phyloP scores from a whole-genome alignment of 345 rosid species.

The Gossypium thurberi region DNA sequence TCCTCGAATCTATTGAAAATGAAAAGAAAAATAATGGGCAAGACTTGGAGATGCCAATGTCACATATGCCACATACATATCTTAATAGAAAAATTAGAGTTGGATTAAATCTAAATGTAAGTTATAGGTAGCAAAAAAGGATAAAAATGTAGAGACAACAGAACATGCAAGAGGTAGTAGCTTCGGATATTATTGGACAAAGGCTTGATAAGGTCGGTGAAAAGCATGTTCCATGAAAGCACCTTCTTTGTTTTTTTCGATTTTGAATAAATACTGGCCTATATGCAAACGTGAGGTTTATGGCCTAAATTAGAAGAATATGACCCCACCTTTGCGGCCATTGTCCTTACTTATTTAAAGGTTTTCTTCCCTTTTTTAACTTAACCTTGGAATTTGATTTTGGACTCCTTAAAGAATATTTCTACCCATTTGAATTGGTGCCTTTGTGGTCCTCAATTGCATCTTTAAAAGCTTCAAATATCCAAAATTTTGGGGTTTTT shows the following conservation, averaged over 20 bases:
- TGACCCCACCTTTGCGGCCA: too few species aligned
- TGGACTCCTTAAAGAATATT: constrained; percentile 9
- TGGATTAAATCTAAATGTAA: neutral
- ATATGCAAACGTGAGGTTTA: neutral
- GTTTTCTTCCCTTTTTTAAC: too few species aligned
- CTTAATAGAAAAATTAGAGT: neutral
- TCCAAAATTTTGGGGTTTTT: neutral
- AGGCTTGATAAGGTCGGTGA: constrained; percentile 37
- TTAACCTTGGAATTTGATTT: neutral
- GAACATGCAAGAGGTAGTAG: constrained; percentile 20
- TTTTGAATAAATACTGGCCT: neutral
- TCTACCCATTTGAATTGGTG: constrained; percentile 9
- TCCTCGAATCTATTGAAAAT: too few species aligned
- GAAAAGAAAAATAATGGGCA: too few species aligned
- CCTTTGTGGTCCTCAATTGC: constrained; percentile 10
- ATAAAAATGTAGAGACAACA: constrained; percentile 9
- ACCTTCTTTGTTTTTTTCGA: neutral
- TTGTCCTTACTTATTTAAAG: too few species aligned
- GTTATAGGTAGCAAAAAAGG: neutral
- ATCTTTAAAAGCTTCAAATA: neutral
- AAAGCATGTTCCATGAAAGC: neutral
- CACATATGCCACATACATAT: too few species aligned
- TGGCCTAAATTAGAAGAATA: too few species aligned
- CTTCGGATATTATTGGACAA: constrained; percentile 23
- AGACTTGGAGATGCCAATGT: too few species aligned